Conservation (phyloP, 495 filamentous ascomycete species). For the Evansstolkia leycettana region DNA sequence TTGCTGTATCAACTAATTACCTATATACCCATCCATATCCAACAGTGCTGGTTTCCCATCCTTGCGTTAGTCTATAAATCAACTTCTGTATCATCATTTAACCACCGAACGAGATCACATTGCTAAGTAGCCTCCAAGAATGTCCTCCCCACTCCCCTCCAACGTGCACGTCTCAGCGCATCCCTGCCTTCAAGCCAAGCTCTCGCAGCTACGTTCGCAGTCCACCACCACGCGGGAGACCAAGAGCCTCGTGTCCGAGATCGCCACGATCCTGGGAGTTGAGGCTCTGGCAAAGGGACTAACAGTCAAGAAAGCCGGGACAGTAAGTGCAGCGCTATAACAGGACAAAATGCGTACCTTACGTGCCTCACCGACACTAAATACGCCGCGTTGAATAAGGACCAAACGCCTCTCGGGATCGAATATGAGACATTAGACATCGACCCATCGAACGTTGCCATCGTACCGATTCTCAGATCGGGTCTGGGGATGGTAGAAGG, state of each 20-base stretch:
- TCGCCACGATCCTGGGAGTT: slow-evolving; percentile 66
- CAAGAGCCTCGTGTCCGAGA: slow-evolving; percentile 72
- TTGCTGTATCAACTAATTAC: no score
- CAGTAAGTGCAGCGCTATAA: slow-evolving; percentile 8
- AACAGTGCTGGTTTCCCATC: no score
- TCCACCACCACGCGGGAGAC: slow-evolving; percentile 61
- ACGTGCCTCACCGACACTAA: no score
- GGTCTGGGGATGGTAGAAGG: slow-evolving; percentile 83
- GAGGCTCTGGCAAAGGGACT: slow-evolving; percentile 66
- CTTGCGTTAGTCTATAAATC: no score
- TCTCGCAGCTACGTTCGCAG: slow-evolving; percentile 73
- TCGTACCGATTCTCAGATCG: slow-evolving; percentile 87
- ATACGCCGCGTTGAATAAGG: no score
- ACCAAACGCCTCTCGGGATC: slow-evolving; percentile 60
- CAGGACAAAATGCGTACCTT: no score
- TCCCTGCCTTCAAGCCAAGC: slow-evolving; percentile 77
- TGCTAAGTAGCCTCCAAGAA: no score
- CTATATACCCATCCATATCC: no score
- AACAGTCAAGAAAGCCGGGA: slow-evolving; percentile 28
- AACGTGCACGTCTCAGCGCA: slow-evolving; percentile 69
- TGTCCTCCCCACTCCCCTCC: no score
- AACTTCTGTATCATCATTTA: no score
- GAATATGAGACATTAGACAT: slow-evolving; percentile 51
- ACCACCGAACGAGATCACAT: no score
- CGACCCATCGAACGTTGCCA: slow-evolving; percentile 50